These are phyloP conservation scores for Aristolochia fimbriata DNA, from an alignment of 164 flowering plant species.

Conservation along the genomic window DNA sequence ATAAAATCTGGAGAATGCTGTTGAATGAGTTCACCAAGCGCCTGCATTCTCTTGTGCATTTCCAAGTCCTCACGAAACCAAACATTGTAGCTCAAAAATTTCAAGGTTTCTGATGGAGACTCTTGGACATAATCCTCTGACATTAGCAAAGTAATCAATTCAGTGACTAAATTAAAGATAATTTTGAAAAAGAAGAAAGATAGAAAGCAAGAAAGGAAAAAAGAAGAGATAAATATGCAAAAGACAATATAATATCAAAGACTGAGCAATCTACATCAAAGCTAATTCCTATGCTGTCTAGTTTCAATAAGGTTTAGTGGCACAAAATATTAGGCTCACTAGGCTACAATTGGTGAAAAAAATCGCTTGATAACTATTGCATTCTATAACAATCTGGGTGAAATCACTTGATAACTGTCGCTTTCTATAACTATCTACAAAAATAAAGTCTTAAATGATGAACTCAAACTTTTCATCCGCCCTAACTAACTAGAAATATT, in stretches of 20 bases:
- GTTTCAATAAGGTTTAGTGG: background rate
- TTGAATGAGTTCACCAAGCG: slow-evolving; percentile 69
- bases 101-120: slow-evolving; percentile 18
- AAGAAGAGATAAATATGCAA: background rate
- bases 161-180: background rate
- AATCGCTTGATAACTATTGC: too few species aligned
- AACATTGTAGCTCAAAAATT: slow-evolving; percentile 79
- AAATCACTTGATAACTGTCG: too few species aligned
- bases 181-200: too few species aligned
- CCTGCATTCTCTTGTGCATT: slow-evolving; percentile 70
- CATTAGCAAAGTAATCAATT: background rate
- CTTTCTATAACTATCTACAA: too few species aligned
- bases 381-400: too few species aligned
- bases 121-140: slow-evolving; percentile 17
- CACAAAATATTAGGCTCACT: background rate
- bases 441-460: too few species aligned
- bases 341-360: too few species aligned
- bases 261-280: too few species aligned
- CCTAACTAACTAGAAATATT: too few species aligned
- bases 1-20: slow-evolving; percentile 73
- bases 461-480: too few species aligned
- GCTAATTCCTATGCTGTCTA: background rate
- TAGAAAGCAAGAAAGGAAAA: background rate
- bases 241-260: too few species aligned
- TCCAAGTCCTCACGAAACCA: slow-evolving; percentile 95